These are phyloP conservation scores for Aspergillus pseudonomiae DNA, from an alignment of 2,329 filamentous ascomycete species.

Conservation along the genomic window DNA sequence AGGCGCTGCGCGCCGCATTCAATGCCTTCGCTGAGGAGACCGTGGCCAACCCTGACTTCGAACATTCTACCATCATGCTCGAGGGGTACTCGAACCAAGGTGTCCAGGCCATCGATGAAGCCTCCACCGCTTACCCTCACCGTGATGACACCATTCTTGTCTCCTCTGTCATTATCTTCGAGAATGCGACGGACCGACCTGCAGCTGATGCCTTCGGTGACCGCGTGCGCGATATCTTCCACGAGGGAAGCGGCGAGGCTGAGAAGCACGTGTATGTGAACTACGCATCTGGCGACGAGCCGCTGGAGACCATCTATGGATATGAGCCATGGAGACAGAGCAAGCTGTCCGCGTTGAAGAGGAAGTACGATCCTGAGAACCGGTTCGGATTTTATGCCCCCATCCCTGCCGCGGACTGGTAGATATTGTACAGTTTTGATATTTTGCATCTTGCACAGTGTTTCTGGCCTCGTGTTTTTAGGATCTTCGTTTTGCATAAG, in stretches of 20 bases:
- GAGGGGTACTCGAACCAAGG: slow-evolving; percentile 55
- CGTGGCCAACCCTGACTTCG: slow-evolving; percentile 28
- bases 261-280: slow-evolving; percentile 53
- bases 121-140: slow-evolving; percentile 48
- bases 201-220: slow-evolving; percentile 42
- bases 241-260: slow-evolving; percentile 35
- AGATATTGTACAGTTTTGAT: not conserved
- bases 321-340: slow-evolving; percentile 53
- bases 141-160: slow-evolving; percentile 46
- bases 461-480: not conserved
- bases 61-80: slow-evolving; percentile 51
- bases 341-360: slow-evolving; percentile 41
- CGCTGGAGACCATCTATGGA: slow-evolving; percentile 50
- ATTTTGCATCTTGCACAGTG: not conserved
- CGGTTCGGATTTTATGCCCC: slow-evolving; percentile 27
- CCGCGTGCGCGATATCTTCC: slow-evolving; percentile 42
- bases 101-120: slow-evolving; percentile 38
- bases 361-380: slow-evolving; percentile 36
- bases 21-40: slow-evolving; percentile 36
- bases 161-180: slow-evolving; percentile 44
- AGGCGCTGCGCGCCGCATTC: slow-evolving; percentile 37
- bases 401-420: slow-evolving; percentile 29
- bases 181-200: slow-evolving; percentile 35
- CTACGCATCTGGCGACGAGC: slow-evolving; percentile 56
- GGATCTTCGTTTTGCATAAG: not conserved